Conservation (phyloP, 2,329 filamentous ascomycete genomes). For the Colletotrichum coccodes region DNA sequence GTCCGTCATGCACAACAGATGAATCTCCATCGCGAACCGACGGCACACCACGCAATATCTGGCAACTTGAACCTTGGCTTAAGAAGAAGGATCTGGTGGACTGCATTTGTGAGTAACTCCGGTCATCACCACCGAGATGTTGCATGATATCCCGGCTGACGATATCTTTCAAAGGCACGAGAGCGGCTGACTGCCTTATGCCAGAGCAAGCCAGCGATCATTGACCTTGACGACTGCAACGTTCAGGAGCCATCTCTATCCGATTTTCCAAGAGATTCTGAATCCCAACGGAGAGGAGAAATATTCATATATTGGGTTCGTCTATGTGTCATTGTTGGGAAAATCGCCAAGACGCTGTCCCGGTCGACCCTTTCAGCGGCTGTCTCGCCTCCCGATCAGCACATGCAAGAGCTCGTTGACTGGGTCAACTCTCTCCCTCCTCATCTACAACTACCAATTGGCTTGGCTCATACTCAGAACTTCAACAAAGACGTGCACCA, state of each 20-base stretch:
- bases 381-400: slow-evolving; percentile 39
- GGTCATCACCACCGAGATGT: too few species aligned
- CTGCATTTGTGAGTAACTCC: slow-evolving; percentile 42
- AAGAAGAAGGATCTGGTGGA: slow-evolving; percentile 53
- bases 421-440: slow-evolving; percentile 48
- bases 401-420: slow-evolving; percentile 43
- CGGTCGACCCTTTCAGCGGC: slow-evolving; percentile 33
- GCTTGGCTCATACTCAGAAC: slow-evolving; percentile 38
- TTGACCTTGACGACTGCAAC: slow-evolving; percentile 52
- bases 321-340: slow-evolving; percentile 51
- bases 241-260: slow-evolving; percentile 47
- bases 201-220: slow-evolving; percentile 54
- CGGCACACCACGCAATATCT: neutral
- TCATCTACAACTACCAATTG: slow-evolving; percentile 45
- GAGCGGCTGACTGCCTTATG: slow-evolving; percentile 53
- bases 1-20: slow-evolving; percentile 56
- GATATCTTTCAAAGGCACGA: slow-evolving; percentile 38
- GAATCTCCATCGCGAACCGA: slow-evolving; percentile 52
- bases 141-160: neutral
- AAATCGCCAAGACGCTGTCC: slow-evolving; percentile 48
- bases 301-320: slow-evolving; percentile 55
- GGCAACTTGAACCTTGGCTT: slow-evolving; percentile 38
- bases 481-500: slow-evolving; percentile 54
- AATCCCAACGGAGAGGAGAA: slow-evolving; percentile 45
- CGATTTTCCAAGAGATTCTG: slow-evolving; percentile 48